phyloP scores from a whole-genome alignment of 2,329 filamentous ascomycete species.

The Coniochaeta sp. region DNA sequence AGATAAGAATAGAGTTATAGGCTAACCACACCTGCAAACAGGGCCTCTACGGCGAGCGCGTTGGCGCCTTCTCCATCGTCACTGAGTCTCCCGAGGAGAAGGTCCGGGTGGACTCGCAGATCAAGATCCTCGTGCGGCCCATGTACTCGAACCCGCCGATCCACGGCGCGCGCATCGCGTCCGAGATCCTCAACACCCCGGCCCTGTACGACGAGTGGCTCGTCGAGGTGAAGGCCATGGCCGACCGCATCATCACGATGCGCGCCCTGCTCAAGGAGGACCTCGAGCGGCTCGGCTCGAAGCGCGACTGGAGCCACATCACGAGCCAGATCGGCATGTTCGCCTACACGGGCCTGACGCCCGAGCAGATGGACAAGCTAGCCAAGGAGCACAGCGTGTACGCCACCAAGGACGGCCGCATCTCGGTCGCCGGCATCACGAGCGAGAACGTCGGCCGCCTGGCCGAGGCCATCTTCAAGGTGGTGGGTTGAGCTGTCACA shows the following conservation, averaged over 20 bases:
- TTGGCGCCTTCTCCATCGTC: constrained; percentile 92
- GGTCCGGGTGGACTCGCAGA: constrained; percentile 91
- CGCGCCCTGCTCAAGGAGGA: constrained; percentile 89
- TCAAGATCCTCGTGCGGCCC: constrained; percentile 96
- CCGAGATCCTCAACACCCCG: constrained; percentile 81
- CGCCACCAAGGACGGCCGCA: constrained; percentile 86
- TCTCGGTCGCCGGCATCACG: constrained; percentile 81
- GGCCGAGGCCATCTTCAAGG: constrained; percentile 77
- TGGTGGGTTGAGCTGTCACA: constrained; percentile 54
- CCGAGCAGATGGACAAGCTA: constrained; percentile 85
- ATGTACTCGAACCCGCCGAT: constrained; percentile 98
- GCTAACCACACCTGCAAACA: constrained; percentile 20
- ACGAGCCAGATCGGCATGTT: constrained; percentile 99
- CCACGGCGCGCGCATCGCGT: constrained; percentile 90
- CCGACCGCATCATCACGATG: constrained; percentile 98
- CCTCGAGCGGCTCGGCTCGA: constrained; percentile 88
- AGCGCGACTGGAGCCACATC: constrained; percentile 98
- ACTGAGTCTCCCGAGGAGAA: constrained; percentile 81
- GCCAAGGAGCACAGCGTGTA: constrained; percentile 97
- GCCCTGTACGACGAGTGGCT: constrained; percentile 90
- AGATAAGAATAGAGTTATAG: too few relatives aligned
- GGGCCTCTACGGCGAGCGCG: constrained; percentile 97
- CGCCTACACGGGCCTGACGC: constrained; percentile 87
- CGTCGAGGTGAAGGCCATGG: constrained; percentile 95
- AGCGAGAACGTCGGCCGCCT: constrained; percentile 71